Evolutionary conservation across 2,329 filamentous ascomycete genomes (phyloP).

Genomic region (Beauveria rudraprayagi): DNA sequence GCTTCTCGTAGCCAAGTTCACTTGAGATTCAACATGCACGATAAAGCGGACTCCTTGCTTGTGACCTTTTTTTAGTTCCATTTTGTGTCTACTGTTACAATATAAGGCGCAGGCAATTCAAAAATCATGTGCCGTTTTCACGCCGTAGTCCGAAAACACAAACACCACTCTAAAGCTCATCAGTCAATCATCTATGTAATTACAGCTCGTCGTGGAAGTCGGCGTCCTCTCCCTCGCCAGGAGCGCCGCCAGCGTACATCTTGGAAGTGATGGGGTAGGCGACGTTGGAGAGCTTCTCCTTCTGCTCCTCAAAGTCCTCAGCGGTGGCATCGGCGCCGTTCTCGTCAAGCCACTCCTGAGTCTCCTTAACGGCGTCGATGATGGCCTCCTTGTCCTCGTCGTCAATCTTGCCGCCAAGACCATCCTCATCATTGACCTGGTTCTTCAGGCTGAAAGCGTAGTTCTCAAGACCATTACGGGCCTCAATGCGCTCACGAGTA

Average conservation of each 20-base stretch:
- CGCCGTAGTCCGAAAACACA: conserved; percentile 9
- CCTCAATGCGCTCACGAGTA: conserved; percentile 91
- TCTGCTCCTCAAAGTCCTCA: conserved; percentile 99
- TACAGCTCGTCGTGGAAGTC: conserved; percentile 74
- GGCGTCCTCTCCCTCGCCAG: conserved; percentile 63
- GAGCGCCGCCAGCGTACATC: conserved; percentile 68
- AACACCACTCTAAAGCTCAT: conserved; percentile 13
- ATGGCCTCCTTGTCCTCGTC: conserved; percentile 98
- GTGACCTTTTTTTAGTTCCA: conserved; percentile 4
- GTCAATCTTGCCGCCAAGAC: conserved; percentile 95
- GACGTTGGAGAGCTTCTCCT: conserved; percentile 95
- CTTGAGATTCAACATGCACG: background rate
- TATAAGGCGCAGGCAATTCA: conserved; percentile 15
- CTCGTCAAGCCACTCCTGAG: conserved; percentile 93
- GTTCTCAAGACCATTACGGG: conserved; percentile 95
- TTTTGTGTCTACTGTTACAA: conserved; percentile 24
- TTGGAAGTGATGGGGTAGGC: conserved; percentile 99
- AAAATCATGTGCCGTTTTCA: conserved; percentile 12
- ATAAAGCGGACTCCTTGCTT: background rate
- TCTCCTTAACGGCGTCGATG: conserved; percentile 92
- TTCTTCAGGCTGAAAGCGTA: conserved; percentile 99
- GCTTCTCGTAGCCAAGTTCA: background rate
- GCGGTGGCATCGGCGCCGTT: conserved; percentile 76
- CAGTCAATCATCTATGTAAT: conserved; percentile 29
- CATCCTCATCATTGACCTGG: conserved; percentile 95